Conservation (phyloP, 345 rosid genomes). For the Eucalyptus cladocalyx region DNA sequence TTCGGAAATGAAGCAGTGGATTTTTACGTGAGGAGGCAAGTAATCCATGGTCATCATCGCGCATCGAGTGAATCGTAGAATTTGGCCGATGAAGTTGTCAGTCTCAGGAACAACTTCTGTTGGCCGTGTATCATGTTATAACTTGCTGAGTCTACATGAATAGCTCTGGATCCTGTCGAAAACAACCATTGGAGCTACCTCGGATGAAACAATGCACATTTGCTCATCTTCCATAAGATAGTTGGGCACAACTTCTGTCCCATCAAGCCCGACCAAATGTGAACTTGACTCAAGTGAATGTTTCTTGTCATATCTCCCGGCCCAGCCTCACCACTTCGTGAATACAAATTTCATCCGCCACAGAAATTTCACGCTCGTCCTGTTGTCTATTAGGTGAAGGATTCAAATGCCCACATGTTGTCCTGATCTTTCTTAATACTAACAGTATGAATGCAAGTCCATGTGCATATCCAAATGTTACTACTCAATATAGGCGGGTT, state of each 20-base stretch:
- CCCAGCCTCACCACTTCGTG: background rate
- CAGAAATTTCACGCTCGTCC: accelerated
- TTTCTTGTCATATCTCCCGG: background rate
- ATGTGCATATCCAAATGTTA: background rate
- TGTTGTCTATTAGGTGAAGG: accelerated
- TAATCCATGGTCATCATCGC: background rate
- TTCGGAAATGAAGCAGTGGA: too few species aligned
- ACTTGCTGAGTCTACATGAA: background rate
- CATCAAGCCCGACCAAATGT: background rate
- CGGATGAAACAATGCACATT: background rate
- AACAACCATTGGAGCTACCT: background rate
- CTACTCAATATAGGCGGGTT: accelerated
- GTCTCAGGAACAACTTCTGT: background rate
- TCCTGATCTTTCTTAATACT: background rate
- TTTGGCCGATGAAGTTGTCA: background rate
- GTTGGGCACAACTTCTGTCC: background rate
- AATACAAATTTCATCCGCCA: background rate
- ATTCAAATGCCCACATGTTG: background rate
- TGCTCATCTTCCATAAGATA: background rate
- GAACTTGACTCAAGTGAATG: background rate
- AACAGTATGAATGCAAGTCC: background rate
- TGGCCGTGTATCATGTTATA: background rate
- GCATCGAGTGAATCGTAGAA: background rate
- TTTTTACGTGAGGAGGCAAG: too few species aligned
- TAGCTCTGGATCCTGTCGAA: background rate